Evolutionary conservation across 106 monocot species (phyloP), one percentile per base, ranked within the genome.

Genomic region (Dioscorea zingiberensis): DNA sequence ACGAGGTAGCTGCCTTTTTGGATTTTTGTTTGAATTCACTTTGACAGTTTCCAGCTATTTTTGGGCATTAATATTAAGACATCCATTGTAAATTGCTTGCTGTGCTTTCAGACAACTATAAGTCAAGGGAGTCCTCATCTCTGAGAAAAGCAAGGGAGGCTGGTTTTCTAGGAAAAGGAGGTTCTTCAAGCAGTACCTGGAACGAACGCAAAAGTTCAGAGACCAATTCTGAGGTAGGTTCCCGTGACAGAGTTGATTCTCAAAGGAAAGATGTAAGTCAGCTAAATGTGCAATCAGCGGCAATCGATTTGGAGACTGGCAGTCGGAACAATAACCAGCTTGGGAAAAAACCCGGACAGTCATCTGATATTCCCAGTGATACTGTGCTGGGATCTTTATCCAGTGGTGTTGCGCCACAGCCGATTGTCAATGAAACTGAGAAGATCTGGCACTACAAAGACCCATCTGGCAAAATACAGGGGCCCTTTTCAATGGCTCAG

Each of bases 371-470:
- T 27, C 24, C 63, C 49, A 62, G 69, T 59, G 81, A 74, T 65
- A 17, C 69, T 59, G 54, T 47, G n/a, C 8, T 25, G 22, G 44
- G 58, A 24, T 13, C 26, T 70, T 32, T 23, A 58, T 38, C 54
- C 4, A 55, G 58, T 55, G 44, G 59, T 25, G 48, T 32, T 48
- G 44, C 44, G 44, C 7, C 47, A 12, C 19, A 60, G 38, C 55
- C 64, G 16, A 54, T 62, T 23, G 48, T 51, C 18, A 70, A 26
- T 25, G 88, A 85, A 65, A 67, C 21, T 49, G 79, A 89, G 25
- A 89, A 89, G 59, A 79, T 88, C 27, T 84, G 88, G 88, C 61
- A 85, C 54, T 89, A 89, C 44, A 65, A 55, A 69, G 88, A 89
- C 26, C 88, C 88, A 45, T 54, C 65, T 18, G 85, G 81, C 46